phyloP scores from a whole-genome alignment of 345 rosid species.

The Barbarea vulgaris region DNA sequence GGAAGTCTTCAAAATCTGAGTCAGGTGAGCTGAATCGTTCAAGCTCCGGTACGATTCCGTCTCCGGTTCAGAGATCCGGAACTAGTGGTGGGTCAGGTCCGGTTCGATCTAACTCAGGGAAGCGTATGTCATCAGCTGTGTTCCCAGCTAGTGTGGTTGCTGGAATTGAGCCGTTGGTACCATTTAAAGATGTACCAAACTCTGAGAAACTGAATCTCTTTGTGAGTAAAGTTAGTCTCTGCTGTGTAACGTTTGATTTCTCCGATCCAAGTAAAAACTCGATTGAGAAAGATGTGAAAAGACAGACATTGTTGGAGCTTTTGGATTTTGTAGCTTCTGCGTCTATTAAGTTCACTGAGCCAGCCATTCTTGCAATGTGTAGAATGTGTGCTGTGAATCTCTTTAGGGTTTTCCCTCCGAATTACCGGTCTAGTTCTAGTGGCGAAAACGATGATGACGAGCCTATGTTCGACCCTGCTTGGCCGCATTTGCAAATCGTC shows the following conservation, averaged over 20 bases:
- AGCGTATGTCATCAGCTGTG: constrained; percentile 73
- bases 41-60: constrained; percentile 43
- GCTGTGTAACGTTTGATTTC: constrained; percentile 87
- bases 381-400: constrained; percentile 86
- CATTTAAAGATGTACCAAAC: constrained; percentile 73
- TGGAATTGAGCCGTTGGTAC: constrained; percentile 81
- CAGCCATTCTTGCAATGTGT: constrained; percentile 77
- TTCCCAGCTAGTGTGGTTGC: constrained; percentile 78
- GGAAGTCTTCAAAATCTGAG: constrained; percentile 61
- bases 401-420: constrained; percentile 77
- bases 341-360: constrained; percentile 68
- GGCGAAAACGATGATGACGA: constrained; percentile 77
- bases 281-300: constrained; percentile 78
- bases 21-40: constrained; percentile 49
- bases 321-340: constrained; percentile 70
- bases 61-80: constrained; percentile 45
- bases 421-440: constrained; percentile 49
- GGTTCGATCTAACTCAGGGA: constrained; percentile 48
- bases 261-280: constrained; percentile 68
- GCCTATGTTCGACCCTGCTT: constrained; percentile 77
- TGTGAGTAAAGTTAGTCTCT: constrained; percentile 86
- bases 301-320: constrained; percentile 74
- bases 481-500: constrained; percentile 90
- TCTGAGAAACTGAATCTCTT: constrained; percentile 79
- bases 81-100: constrained; percentile 40